Evolutionary conservation across 106 monocot genomes (phyloP), one percentile per base, ranked within the genome.

Genomic region (Apostasia ramifera): DNA sequence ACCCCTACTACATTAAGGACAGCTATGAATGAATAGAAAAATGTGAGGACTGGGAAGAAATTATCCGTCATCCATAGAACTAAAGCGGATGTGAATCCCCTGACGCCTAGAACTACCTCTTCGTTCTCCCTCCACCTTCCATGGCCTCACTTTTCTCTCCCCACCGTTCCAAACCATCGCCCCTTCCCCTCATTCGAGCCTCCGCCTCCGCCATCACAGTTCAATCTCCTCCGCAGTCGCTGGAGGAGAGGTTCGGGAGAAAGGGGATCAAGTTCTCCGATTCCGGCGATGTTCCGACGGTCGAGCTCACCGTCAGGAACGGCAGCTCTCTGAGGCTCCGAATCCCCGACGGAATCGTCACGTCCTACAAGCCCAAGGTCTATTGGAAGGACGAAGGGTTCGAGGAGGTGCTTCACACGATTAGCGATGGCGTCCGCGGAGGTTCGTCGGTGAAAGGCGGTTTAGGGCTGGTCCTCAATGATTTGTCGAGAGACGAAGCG

Each of bases 321-420:
- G 88, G 85, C 1, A 91, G 94, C 82, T 91, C 91, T 0, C 76
- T 91, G 47, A 59, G 40, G 15, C 80, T 95, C 37, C 66, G 81
- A 8, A 66, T 91, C 1, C 39, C 83, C 40, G 94, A 91, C 45
- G 94, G 87, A 0, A 63, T 95, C n/a, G 64, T 95, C 15, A 95
- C 91, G 1, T 95, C 94, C 3, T 95, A 95, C 83, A 79, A 71
- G 78, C 94, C 94, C 40, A 91, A 91, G 76, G 94, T 95, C 26
- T 88, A 81, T 65, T 95, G 94, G 91, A 85, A 78, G 66, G 91
- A 94, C 2, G 94, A 91, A 9, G 85, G 77, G 5, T 95, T 82
- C 68, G 81, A 82, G 77, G 94, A 95, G 74, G 72, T 95, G 54
- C 76, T 95, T 14, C 74, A 83, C 57, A 82, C 88, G 8, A 70